Evolutionary conservation across 1,284 basidiomycete species (phyloP).

Genomic region (Exsudoporus floridanus): DNA sequence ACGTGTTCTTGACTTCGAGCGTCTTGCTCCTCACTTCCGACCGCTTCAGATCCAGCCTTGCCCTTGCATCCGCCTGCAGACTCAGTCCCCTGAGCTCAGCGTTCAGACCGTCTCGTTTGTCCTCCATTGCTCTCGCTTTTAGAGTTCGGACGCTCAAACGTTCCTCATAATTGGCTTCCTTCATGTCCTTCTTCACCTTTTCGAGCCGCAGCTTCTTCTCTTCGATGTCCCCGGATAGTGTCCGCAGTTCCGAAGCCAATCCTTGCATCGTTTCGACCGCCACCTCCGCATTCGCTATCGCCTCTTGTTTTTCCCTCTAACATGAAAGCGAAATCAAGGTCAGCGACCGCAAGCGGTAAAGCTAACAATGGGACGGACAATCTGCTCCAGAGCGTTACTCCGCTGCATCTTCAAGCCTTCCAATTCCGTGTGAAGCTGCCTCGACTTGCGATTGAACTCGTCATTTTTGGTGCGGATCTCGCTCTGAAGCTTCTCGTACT

Average conservation of each 20-base stretch:
- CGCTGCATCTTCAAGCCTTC: slow-evolving; percentile 54
- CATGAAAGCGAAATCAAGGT: slow-evolving; percentile 4
- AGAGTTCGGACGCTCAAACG: slow-evolving; percentile 60
- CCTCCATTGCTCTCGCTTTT: slow-evolving; percentile 64
- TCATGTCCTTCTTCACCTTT: slow-evolving; percentile 58
- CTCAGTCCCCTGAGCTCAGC: slow-evolving; percentile 74
- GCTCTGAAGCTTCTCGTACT: slow-evolving; percentile 62
- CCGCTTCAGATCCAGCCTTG: slow-evolving; percentile 77
- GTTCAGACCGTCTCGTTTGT: slow-evolving; percentile 69
- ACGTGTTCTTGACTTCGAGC: slow-evolving; percentile 69
- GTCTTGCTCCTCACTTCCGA: slow-evolving; percentile 66
- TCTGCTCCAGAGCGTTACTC: slow-evolving; percentile 55
- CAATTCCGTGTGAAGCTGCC: slow-evolving; percentile 52
- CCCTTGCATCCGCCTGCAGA: slow-evolving; percentile 80
- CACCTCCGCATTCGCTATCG: slow-evolving; percentile 53
- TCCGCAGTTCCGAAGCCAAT: slow-evolving; percentile 57
- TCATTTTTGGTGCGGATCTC: slow-evolving; percentile 54
- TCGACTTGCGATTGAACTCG: slow-evolving; percentile 58
- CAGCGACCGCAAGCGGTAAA: slow-evolving; percentile 1
- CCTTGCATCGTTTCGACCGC: slow-evolving; percentile 57
- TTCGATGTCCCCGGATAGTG: slow-evolving; percentile 63
- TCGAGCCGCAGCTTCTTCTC: slow-evolving; percentile 62
- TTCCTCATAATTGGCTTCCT: slow-evolving; percentile 66
- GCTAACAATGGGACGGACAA: slow-evolving; percentile 44
- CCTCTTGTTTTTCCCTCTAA: slow-evolving; percentile 51